A percentile compares a stretch with the other conserved stretches of the same genome.
phyloP scores from a whole-genome alignment of 2,329 filamentous ascomycete genomes.

The Phyllosticta citribraziliensis region DNA sequence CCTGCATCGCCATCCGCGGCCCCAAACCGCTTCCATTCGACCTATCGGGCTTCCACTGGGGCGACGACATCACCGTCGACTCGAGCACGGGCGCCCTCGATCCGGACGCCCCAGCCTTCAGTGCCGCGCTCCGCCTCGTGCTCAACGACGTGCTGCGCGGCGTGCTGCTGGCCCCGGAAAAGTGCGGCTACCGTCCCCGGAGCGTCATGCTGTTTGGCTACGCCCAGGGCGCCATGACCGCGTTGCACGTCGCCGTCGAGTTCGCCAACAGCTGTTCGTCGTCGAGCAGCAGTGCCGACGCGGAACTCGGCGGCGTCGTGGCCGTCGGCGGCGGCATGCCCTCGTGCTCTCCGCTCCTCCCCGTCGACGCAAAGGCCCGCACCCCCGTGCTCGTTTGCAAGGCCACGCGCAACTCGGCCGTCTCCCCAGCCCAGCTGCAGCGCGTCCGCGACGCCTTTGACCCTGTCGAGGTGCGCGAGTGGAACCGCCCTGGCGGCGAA shows the following conservation, averaged over 20 bases:
- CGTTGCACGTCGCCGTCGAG: conserved; percentile 34
- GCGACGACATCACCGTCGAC: conserved; percentile 50
- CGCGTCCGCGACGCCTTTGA: conserved; percentile 56
- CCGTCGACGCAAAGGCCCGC: conserved; percentile 40
- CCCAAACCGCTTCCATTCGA: conserved; percentile 59
- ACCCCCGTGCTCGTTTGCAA: conserved; percentile 57
- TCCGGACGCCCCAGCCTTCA: conserved; percentile 43
- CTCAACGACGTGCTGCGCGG: conserved; percentile 35
- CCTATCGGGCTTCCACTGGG: conserved; percentile 55
- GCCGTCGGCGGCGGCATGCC: conserved; percentile 54
- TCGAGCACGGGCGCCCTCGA: conserved; percentile 43
- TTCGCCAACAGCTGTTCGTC: conserved; percentile 9
- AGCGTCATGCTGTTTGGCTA: conserved; percentile 47
- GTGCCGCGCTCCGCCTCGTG: conserved; percentile 28
- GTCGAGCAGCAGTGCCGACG: conserved; percentile 3
- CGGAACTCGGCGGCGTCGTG: conserved; percentile 49
- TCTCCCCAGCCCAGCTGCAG: conserved; percentile 55
- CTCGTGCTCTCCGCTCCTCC: conserved; percentile 19
- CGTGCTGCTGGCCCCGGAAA: conserved; percentile 29
- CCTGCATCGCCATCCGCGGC: conserved; percentile 64
- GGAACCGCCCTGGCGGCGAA: conserved; percentile 51
- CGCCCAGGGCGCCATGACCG: conserved; percentile 49
- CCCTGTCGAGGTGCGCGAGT: conserved; percentile 28
- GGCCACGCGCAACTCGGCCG: conserved; percentile 39
- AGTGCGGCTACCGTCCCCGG: conserved; percentile 40